These are phyloP conservation scores for Colletotrichum sp. DNA, from an alignment of 2,329 filamentous ascomycete species.

Conservation along the genomic window DNA sequence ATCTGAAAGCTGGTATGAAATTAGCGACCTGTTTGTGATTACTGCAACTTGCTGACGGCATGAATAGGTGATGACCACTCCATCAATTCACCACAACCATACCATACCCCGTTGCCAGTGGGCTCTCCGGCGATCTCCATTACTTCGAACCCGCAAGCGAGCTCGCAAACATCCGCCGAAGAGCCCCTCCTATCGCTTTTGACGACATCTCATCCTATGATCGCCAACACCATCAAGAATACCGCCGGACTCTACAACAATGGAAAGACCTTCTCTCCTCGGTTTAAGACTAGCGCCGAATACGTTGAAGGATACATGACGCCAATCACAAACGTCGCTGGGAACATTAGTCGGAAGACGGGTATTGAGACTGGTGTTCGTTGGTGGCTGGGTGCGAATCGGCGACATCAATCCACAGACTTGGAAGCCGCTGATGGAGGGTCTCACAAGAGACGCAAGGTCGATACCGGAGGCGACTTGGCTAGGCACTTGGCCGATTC, in stretches of 20 bases:
- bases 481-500: slow-evolving; percentile 18
- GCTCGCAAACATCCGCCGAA: slow-evolving; percentile 54
- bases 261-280: slow-evolving; percentile 89
- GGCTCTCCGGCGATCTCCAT: slow-evolving; percentile 37
- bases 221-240: slow-evolving; percentile 84
- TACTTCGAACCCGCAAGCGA: slow-evolving; percentile 37
- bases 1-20: slow-evolving; percentile 72
- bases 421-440: slow-evolving; percentile 48
- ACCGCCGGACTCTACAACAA: slow-evolving; percentile 85
- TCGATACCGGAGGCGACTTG: slow-evolving; percentile 45
- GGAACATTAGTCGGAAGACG: slow-evolving; percentile 81
- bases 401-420: slow-evolving; percentile 57
- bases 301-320: slow-evolving; percentile 89
- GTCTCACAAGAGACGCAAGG: slow-evolving; percentile 66
- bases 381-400: slow-evolving; percentile 75
- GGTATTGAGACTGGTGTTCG: slow-evolving; percentile 87
- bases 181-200: slow-evolving; percentile 88
- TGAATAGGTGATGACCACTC: slow-evolving; percentile 56
- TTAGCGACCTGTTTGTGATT: slow-evolving; percentile 4
- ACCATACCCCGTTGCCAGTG: slow-evolving; percentile 44
- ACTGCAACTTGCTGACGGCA: neutral
- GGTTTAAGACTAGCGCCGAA: slow-evolving; percentile 88
- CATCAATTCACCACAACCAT: slow-evolving; percentile 65
- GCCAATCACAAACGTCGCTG: slow-evolving; percentile 85
- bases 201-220: slow-evolving; percentile 84